Conservation (phyloP, 2,329 filamentous ascomycete genomes). For the Sporothrix protearum region DNA sequence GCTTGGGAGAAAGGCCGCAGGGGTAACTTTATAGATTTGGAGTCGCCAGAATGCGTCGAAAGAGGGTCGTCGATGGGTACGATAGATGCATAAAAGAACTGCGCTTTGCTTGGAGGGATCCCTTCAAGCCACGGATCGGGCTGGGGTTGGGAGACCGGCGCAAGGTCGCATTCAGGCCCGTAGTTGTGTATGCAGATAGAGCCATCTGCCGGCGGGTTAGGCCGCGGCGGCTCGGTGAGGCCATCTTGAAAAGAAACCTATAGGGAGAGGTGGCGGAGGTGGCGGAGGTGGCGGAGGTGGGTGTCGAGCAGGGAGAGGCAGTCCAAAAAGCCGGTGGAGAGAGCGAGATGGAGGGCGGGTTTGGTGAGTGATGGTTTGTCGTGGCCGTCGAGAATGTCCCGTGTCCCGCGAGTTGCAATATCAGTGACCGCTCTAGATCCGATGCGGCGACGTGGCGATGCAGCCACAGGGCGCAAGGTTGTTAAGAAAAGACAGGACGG, state of each 20-base stretch:
- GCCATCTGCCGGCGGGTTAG: background rate
- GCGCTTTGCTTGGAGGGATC: slow-evolving; percentile 60
- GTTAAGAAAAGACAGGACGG: background rate
- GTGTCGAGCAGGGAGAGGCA: background rate
- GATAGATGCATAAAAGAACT: slow-evolving; percentile 82
- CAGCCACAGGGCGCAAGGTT: background rate
- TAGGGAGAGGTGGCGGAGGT: background rate
- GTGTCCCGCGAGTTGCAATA: no score
- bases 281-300: background rate
- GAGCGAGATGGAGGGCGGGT: no score
- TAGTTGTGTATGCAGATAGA: slow-evolving; percentile 49
- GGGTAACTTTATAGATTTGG: slow-evolving; percentile 48
- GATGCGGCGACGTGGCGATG: no score
- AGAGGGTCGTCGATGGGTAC: slow-evolving; percentile 85
- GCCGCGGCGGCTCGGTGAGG: background rate
- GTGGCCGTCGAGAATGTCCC: no score
- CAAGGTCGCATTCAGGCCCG: slow-evolving; percentile 56
- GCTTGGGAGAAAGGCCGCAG: slow-evolving; percentile 73
- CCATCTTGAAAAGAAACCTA: background rate
- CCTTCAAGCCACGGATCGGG: slow-evolving; percentile 40
- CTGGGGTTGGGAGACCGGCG: slow-evolving; percentile 44
- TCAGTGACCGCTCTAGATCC: no score
- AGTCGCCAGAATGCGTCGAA: slow-evolving; percentile 51
- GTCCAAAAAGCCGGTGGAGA: background rate
- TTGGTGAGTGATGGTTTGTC: no score